phyloP scores from a whole-genome alignment of 2,329 filamentous ascomycete genomes.

The Aspergillus novoparasiticus region DNA sequence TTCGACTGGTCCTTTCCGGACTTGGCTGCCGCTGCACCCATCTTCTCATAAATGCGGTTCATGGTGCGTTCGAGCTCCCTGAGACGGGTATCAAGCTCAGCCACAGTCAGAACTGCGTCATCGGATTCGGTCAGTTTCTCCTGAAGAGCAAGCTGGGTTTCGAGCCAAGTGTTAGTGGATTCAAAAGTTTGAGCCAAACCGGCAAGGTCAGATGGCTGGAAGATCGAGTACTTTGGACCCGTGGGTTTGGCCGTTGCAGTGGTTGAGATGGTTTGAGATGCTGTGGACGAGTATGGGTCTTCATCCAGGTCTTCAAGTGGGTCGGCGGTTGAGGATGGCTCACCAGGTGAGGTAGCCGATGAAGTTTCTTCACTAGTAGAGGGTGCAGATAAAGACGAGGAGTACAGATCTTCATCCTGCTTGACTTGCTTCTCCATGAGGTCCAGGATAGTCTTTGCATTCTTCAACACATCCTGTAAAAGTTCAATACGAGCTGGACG shows the following conservation, averaged over 20 bases:
- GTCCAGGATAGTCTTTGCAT: conserved; percentile 70
- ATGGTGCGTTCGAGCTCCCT: conserved; percentile 65
- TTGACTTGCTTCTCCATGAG: conserved; percentile 74
- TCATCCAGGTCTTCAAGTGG: conserved; percentile 80
- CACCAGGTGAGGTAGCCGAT: conserved; percentile 11
- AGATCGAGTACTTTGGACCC: conserved; percentile 65
- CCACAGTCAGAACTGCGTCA: conserved; percentile 72
- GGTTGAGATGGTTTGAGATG: conserved; percentile 39
- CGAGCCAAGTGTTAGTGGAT: conserved; percentile 71
- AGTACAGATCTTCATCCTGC: conserved; percentile 64
- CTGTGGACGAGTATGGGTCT: conserved; percentile 52
- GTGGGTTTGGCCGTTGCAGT: conserved; percentile 39
- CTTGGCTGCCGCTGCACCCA: conserved; percentile 48
- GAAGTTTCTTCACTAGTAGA: conserved; percentile 33
- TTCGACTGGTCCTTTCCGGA: conserved; percentile 28
- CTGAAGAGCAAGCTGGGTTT: conserved; percentile 70
- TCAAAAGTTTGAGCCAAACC: conserved; percentile 65
- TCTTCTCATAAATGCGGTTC: conserved; percentile 40
- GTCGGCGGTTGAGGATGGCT: conserved; percentile 50
- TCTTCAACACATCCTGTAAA: conserved; percentile 71
- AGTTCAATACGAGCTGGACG: conserved; percentile 70
- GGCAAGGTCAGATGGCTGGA: conserved; percentile 72
- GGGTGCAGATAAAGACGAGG: conserved; percentile 54
- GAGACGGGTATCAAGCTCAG: conserved; percentile 70
- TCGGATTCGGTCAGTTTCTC: conserved; percentile 69